Evolutionary conservation across 305 asterid genomes (phyloP).

Genomic region (Fraxinus sp.): DNA sequence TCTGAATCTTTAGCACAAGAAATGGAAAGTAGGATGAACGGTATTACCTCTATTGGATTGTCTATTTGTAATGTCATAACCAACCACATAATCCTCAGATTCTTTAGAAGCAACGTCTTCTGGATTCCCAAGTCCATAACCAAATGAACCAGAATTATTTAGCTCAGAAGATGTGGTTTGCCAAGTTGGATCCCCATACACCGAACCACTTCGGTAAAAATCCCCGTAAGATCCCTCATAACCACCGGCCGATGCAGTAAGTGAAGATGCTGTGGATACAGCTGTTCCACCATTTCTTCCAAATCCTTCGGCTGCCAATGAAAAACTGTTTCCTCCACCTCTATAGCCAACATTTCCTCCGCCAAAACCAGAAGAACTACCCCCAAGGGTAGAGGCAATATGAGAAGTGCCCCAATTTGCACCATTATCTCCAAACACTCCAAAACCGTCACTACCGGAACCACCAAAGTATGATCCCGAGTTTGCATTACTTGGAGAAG

Average conservation of each 20-base stretch:
- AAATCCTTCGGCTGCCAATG: constrained; percentile 58
- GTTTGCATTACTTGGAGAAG: constrained; percentile 49
- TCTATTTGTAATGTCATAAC: constrained; percentile 68
- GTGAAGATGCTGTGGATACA: constrained; percentile 46
- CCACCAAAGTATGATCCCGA: constrained; percentile 57
- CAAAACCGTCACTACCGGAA: constrained; percentile 58
- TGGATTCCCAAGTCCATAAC: constrained; percentile 65
- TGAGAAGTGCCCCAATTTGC: constrained; percentile 64
- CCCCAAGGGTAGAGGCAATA: constrained; percentile 46
- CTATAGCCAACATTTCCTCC: constrained; percentile 60
- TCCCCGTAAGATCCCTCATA: constrained; percentile 66
- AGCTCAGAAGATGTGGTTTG: constrained; percentile 59
- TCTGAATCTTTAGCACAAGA: constrained; percentile 8
- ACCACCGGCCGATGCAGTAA: constrained; percentile 50
- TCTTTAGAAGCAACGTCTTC: constrained; percentile 59
- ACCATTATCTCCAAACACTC: constrained; percentile 67
- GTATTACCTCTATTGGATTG: constrained; percentile 72
- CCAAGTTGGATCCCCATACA: constrained; percentile 72
- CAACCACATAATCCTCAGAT: constrained; percentile 63
- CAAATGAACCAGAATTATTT: constrained; percentile 57
- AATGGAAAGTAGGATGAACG: not conserved
- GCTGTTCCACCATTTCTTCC: constrained; percentile 53
- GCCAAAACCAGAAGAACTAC: constrained; percentile 48
- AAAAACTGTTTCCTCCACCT: constrained; percentile 56
- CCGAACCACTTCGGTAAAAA: constrained; percentile 63